phyloP scores from a whole-genome alignment of 2,329 filamentous ascomycete genomes.

The Madurella mycetomatis region DNA sequence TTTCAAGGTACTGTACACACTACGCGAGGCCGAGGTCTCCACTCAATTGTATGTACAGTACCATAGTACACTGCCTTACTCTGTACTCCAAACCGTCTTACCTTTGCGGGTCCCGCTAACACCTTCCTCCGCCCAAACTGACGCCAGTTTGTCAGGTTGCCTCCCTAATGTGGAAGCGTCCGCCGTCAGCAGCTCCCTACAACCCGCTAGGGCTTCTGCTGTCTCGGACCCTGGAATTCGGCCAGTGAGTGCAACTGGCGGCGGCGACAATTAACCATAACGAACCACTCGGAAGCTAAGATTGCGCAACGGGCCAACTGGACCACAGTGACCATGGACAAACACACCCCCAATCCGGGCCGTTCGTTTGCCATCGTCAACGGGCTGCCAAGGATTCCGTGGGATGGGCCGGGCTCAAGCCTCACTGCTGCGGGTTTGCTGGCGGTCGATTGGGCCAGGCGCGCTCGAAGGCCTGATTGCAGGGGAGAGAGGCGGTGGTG shows the following conservation, averaged over 20 bases:
- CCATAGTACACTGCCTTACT: too few relatives aligned
- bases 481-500: neutral
- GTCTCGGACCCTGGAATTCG: neutral
- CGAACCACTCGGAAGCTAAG: neutral
- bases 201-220: neutral
- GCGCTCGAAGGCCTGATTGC: conserved; percentile 7
- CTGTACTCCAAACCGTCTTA: too few relatives aligned
- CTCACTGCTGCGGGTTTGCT: neutral
- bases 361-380: neutral
- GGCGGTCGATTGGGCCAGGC: conserved; percentile 10
- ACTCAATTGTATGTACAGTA: too few relatives aligned
- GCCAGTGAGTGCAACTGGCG: neutral
- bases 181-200: neutral
- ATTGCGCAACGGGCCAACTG: neutral
- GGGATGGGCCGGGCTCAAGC: conserved; percentile 1
- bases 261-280: neutral
- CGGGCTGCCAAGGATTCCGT: conserved; percentile 6
- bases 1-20: too few relatives aligned
- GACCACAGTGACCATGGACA: neutral
- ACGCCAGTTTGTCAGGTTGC: too few relatives aligned
- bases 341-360: neutral
- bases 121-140: too few relatives aligned
- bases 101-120: too few relatives aligned
- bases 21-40: too few relatives aligned
- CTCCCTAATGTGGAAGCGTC: neutral